Base-by-base conservation (phyloP, 1,139 yeast genomes). In the Ogataea hybrid region DNA sequence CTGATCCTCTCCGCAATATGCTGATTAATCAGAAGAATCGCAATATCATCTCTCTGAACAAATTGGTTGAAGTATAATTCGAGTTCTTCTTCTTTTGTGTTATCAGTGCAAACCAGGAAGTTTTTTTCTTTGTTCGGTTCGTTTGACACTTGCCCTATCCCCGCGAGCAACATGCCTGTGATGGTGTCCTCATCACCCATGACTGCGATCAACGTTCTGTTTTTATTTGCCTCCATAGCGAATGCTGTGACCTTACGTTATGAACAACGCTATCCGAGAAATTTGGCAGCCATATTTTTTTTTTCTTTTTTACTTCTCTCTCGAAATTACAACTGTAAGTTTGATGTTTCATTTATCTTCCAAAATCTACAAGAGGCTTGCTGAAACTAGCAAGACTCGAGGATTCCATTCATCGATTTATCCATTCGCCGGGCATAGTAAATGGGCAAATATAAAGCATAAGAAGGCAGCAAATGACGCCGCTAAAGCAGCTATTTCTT, bases 101-200 rank as follows among this genome's bases (percentile, higher is more conserved):
- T 86, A 37, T 81, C 82, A 47, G 89, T 92, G 39, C 83, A 79
- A 35, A 86, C 95, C 17, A 85, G 75, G 60, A 84, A 89, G 71
- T 94, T 94, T 69, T 88, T 81, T 53, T 83, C 84, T 60, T 82
- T 79, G 18, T 80, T 79, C 33, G 72, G 67, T 41, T 69, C 75
- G 35, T 64, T 59, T 50, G 84, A 70, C 21, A 89, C 82, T 62
- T 92, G 95, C 22, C 99, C 99, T 47, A 88, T 82, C 28, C 99
- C 99, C 1, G 99, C 98, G 48, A 92, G 75, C 35, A 92, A 72
- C 71, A 94, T 78, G 5, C 99, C 99, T 2, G 98, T 94, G 47
- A 92, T 90, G 16, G 97, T 84, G 61, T 92, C 98, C 68, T 90
- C 98, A 61, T 90, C 98, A 20, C 97, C 97, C 60, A 90, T 88